These are phyloP conservation scores for Suillus weaverae DNA, from an alignment of 768 basidiomycete species.

Conservation along the genomic window DNA sequence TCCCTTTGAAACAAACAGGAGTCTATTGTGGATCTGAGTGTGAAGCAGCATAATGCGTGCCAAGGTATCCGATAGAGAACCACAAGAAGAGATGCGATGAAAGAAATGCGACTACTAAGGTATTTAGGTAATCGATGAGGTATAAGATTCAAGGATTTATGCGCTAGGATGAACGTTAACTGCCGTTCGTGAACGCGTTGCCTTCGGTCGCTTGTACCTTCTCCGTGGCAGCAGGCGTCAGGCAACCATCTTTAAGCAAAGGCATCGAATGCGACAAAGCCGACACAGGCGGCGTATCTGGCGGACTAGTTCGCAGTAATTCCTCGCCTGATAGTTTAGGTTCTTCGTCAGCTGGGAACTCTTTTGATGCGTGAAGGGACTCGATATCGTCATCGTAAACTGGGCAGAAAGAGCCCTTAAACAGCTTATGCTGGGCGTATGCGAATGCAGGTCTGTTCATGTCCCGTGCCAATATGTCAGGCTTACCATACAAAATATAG, in stretches of 20 bases:
- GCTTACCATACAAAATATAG: neutral
- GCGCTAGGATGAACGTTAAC: neutral
- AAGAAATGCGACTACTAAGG: constrained; percentile 4
- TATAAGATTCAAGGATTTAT: neutral
- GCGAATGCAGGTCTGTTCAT: constrained; percentile 50
- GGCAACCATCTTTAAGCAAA: neutral
- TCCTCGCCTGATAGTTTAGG: constrained; percentile 12
- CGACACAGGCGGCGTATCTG: constrained; percentile 15
- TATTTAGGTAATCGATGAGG: neutral
- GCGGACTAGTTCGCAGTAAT: constrained; percentile 8
- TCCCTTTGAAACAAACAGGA: neutral
- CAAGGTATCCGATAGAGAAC: neutral
- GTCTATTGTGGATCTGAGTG: neutral
- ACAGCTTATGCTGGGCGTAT: constrained; percentile 51
- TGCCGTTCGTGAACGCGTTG: neutral
- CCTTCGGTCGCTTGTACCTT: neutral
- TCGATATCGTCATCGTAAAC: constrained; percentile 20
- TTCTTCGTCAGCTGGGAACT: constrained; percentile 23
- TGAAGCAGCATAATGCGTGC: neutral
- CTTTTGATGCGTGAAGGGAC: constrained; percentile 28
- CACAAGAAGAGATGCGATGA: neutral
- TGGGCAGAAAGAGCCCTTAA: constrained; percentile 50
- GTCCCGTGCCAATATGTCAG: neutral
- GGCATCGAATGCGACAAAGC: neutral
- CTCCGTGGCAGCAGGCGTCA: neutral